Percentiles rank a stretch among this genome's conserved stretches.
These are phyloP conservation scores for Auricularia cornea DNA, from an alignment of 768 basidiomycete genomes.

Conservation along the genomic window DNA sequence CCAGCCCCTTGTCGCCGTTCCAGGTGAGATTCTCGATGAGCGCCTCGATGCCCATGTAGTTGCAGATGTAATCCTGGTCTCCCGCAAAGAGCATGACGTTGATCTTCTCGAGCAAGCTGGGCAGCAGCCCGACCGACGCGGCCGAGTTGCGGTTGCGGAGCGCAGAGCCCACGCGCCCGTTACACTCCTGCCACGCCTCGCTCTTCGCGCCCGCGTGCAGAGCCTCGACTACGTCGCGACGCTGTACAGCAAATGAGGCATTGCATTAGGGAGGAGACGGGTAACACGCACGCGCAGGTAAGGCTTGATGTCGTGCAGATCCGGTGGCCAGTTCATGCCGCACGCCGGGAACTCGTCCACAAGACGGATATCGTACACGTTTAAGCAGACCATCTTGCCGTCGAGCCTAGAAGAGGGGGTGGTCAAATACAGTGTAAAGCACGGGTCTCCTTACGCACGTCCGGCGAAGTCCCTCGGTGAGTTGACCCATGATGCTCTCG, in stretches of 20 bases:
- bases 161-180: slow-evolving; percentile 50
- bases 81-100: slow-evolving; percentile 89
- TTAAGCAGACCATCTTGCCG: slow-evolving; percentile 70
- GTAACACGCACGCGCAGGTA: slow-evolving; percentile 66
- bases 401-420: slow-evolving; percentile 40
- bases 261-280: neutral
- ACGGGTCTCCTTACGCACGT: slow-evolving; percentile 2
- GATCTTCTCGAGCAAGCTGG: slow-evolving; percentile 67
- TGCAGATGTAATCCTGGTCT: slow-evolving; percentile 95
- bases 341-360: slow-evolving; percentile 80
- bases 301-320: slow-evolving; percentile 61
- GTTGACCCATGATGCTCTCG: slow-evolving; percentile 44
- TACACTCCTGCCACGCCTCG: slow-evolving; percentile 85
- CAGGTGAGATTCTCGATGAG: slow-evolving; percentile 78
- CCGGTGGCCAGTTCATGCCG: slow-evolving; percentile 97
- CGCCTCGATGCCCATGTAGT: slow-evolving; percentile 83
- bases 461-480: slow-evolving; percentile 24
- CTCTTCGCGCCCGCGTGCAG: slow-evolving; percentile 74
- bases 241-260: slow-evolving; percentile 34
- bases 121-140: slow-evolving; percentile 70
- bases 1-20: slow-evolving; percentile 78
- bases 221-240: slow-evolving; percentile 68
- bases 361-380: slow-evolving; percentile 91
- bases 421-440: neutral
- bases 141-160: slow-evolving; percentile 49